Evolutionary conservation across 1,284 basidiomycete genomes (phyloP).

Genomic region (Malassezia sympodialis): DNA sequence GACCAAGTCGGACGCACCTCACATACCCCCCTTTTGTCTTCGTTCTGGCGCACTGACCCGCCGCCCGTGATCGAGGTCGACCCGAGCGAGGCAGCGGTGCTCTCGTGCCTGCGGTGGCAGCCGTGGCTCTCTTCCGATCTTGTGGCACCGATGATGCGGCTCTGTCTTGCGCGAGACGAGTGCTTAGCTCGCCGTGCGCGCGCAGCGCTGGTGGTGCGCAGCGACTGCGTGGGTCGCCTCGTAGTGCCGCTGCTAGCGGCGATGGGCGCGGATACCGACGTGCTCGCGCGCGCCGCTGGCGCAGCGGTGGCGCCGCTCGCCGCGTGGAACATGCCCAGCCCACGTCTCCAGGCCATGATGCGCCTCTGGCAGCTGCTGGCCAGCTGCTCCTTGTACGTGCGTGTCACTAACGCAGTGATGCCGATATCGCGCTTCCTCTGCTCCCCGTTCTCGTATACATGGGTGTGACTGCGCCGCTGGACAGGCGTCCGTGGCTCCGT

Average conservation of each 20-base stretch:
- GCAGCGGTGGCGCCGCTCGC: background rate
- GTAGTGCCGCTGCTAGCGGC: background rate
- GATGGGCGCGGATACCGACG: background rate
- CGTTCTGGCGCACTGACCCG: background rate
- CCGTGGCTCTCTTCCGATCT: background rate
- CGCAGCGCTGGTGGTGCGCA: background rate
- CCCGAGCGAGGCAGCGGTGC: background rate
- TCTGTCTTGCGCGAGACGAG: background rate
- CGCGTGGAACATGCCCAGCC: background rate
- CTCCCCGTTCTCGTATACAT: background rate
- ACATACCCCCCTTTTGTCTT: background rate
- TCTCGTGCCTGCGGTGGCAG: background rate
- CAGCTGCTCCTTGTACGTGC: background rate
- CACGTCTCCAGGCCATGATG: background rate
- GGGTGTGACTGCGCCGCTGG: background rate
- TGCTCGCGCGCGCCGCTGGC: background rate
- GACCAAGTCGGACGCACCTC: background rate
- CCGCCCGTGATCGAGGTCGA: background rate
- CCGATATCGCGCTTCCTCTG: background rate
- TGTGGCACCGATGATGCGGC: background rate
- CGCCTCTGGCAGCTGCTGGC: background rate
- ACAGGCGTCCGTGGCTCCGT: background rate
- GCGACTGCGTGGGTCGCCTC: background rate
- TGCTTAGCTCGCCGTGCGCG: background rate
- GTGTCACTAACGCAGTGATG: background rate